Base-by-base conservation (phyloP, 1,284 basidiomycete genomes). In the Apiotrichum veenhuisii region DNA sequence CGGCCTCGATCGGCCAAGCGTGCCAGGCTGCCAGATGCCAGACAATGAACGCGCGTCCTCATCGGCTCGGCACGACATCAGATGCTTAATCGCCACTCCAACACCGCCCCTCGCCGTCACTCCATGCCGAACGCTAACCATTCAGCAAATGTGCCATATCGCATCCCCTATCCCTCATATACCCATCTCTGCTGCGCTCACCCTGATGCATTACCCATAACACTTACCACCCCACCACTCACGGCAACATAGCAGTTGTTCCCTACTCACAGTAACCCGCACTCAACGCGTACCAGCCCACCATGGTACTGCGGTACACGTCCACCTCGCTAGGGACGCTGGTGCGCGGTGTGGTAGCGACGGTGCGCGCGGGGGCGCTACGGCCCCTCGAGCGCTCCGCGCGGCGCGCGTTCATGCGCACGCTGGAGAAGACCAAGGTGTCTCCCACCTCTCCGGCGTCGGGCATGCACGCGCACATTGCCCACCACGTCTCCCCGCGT, bases 361-460 rank as follows among this genome's bases (percentile, higher is more conserved):
- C 50, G 43, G 33, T 55, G 50, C 57, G 57, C 20, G 40, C 42
- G 12, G n/a, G 47, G 2, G 47, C 51, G 43, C n/a, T 17, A 4
- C 44, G 15, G 20, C 34, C 20, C 3, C 41, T 44, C 26, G 27
- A 30, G 26, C 20, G 15, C 23, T n/a, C n/a, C n/a, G 26, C 41
- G 17, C 5, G 23, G n/a, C 40, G 30, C 12, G 30, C 12, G 30
- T 12, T 30, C 30, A 12, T 12, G 30, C 30, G 30, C 30, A 30
- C 30, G 8, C 55, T 45, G 58, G 56, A 59, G 9, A 20, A 55
- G 34, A 57, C 59, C n/a, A n/a, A n/a, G 2, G 26, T 68, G 41
- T 43, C 62, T 26, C 59, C 61, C n/a, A 41, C 58, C 9, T 58
- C 63, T 30, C 58, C 62, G 50, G 18, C 52, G 54, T 22, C 1